A percentile compares a stretch with the other conserved stretches of the same genome.
phyloP scores from a whole-genome alignment of 2,329 filamentous ascomycete species.

The Stagonosporopsis tanaceti region DNA sequence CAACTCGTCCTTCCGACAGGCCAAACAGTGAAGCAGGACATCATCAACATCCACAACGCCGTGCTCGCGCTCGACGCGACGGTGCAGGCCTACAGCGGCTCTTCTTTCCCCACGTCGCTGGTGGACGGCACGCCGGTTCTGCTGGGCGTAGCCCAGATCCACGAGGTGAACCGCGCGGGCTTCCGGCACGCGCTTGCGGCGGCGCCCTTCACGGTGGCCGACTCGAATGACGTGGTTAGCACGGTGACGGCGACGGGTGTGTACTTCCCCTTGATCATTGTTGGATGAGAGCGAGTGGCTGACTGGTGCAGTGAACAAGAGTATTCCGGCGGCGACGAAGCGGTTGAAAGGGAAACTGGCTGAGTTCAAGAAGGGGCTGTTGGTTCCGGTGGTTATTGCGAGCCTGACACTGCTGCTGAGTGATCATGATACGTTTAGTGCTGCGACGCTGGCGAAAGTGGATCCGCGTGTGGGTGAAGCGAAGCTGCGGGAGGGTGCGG shows the following conservation, averaged over 20 bases:
- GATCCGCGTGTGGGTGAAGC: constrained; percentile 12
- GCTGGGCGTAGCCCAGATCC: constrained; percentile 27
- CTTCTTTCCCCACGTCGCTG: constrained; percentile 14
- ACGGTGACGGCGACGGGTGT: constrained; percentile 24
- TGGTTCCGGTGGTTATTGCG: constrained; percentile 20
- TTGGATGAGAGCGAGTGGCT: not conserved
- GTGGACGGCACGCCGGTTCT: constrained; percentile 26
- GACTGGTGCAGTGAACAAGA: constrained; percentile 16
- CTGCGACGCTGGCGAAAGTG: constrained; percentile 19
- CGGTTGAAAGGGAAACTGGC: constrained; percentile 23
- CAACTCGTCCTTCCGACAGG: constrained; percentile 18
- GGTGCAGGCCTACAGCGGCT: constrained; percentile 15
- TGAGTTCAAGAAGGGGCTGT: constrained; percentile 20
- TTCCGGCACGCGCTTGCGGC: constrained; percentile 23
- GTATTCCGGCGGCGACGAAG: constrained; percentile 21
- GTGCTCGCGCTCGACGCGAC: constrained; percentile 23
- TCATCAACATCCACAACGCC: constrained; percentile 28
- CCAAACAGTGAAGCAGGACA: constrained; percentile 23
- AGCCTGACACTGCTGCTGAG: constrained; percentile 24
- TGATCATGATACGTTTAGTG: constrained; percentile 32
- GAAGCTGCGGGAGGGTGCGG: constrained; percentile 20
- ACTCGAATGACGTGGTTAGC: constrained; percentile 17
- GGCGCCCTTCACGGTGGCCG: constrained; percentile 16
- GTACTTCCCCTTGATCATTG: too few species aligned
- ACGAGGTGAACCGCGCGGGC: constrained; percentile 27